Base-by-base conservation (phyloP, 2,329 filamentous ascomycete species). In the Xylaria sp. region DNA sequence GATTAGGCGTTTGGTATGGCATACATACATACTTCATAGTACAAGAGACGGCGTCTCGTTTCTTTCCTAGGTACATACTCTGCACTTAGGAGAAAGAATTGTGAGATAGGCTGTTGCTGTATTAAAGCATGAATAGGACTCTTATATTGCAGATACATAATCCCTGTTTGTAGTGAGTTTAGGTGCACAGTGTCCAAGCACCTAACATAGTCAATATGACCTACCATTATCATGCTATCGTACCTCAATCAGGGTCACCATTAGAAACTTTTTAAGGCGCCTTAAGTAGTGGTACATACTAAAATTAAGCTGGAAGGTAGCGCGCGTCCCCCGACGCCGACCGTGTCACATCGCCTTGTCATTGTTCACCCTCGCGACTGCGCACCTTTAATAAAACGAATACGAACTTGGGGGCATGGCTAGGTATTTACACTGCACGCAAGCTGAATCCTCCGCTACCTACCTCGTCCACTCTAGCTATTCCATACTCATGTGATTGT, bases 1-100 rank as follows among this genome's bases (percentile, higher is more conserved):
- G 53, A 53, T 67, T 42, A 21, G 57, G 53, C 61, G 57, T 65
- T 61, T 51, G 67, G 62, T 36, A 62, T 36, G 48, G 47, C 47
- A 47, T 66, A 48, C 39, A 45, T 11, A 48, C 39, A 45, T 27
- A 27, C 24, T 27, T 27, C 24, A 27, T 65, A 54, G 53, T 54
- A 42, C 56, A 39, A 58, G 32, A 47, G 30, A 57, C 36, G 57
- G 17, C 34, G 36, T 51, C 24, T 64, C 42, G 17, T 55, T 32
- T 47, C 30, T 32, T 61, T 61, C 48, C 47, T 21, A 27, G 24
- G 24, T 27, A 27, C 24, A 27, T 45, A 12, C n/a, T 56, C 30
- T 65, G 27, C 30, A 61, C 21, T 27, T 9, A 59, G 57, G 24
- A 56, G 42, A 45, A 59, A 57, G 51, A 61, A 61, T 65, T 21